These are phyloP conservation scores for Lodderomyces parapsilosis DNA, from an alignment of 1,139 yeast genomes.

Conservation along the genomic window DNA sequence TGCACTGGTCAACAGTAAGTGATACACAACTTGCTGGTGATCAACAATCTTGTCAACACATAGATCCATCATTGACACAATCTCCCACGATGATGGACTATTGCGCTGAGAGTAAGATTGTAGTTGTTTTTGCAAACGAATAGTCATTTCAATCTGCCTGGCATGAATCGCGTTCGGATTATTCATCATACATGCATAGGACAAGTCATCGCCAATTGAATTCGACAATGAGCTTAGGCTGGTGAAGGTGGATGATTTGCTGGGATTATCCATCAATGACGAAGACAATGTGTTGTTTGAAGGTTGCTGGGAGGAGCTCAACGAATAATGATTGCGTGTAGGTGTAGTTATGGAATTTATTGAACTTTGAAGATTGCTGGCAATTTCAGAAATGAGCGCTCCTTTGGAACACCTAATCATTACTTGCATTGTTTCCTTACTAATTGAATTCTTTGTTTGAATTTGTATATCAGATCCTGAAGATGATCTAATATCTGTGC, in stretches of 20 bases:
- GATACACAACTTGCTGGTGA: constrained; percentile 26
- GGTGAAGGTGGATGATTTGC: constrained; percentile 37
- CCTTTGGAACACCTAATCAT: constrained; percentile 38
- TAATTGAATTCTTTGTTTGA: constrained; percentile 31
- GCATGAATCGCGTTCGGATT: constrained; percentile 24
- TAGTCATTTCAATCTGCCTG: constrained; percentile 30
- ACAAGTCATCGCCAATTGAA: constrained; percentile 9
- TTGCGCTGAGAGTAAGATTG: constrained; percentile 30
- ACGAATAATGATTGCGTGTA: constrained; percentile 17
- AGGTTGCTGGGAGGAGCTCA: constrained; percentile 20
- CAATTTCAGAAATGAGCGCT: constrained; percentile 25
- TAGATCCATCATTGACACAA: constrained; percentile 40
- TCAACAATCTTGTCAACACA: constrained; percentile 30
- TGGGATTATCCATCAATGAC: constrained; percentile 32
- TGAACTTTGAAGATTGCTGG: constrained; percentile 27
- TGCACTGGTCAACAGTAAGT: constrained; percentile 25
- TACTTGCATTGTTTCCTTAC: constrained; percentile 26
- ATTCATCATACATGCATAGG: constrained; percentile 16
- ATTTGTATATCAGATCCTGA: constrained; percentile 45
- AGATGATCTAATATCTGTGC: constrained; percentile 31
- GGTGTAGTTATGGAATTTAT: constrained; percentile 24
- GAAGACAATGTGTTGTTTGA: constrained; percentile 38
- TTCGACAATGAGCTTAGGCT: constrained; percentile 26
- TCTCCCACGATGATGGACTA: constrained; percentile 44
- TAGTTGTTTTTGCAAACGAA: constrained; percentile 40